Percentiles rank a stretch among this genome's conserved stretches.
phyloP scores from a whole-genome alignment of 106 monocot genomes.

The Amphibolis antarctica region DNA sequence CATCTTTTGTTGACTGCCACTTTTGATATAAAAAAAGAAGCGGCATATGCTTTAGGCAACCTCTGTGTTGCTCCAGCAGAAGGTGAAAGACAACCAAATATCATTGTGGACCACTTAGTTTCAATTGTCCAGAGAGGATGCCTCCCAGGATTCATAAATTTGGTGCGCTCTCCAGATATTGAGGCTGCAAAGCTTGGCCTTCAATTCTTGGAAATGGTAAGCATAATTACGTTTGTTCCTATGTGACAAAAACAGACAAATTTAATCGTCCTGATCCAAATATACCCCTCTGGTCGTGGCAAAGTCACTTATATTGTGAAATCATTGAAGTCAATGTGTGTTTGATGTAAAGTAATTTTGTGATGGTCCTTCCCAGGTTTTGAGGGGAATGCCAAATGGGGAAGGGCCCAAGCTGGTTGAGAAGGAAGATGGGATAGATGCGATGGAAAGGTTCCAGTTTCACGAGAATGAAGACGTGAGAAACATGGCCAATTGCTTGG shows the following conservation, averaged over 20 bases:
- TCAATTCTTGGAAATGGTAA: conserved; percentile 89
- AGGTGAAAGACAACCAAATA: conserved; percentile 23
- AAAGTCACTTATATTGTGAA: too few species aligned
- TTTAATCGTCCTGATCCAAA: too few species aligned
- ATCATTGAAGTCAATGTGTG: too few species aligned
- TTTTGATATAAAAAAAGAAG: conserved; percentile 88
- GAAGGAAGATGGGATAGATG: conserved; percentile 89
- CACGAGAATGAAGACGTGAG: conserved; percentile 91
- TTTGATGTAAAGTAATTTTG: neutral
- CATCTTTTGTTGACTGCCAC: conserved; percentile 51
- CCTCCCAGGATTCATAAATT: conserved; percentile 70
- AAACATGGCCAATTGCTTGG: conserved; percentile 85
- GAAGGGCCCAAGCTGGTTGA: conserved; percentile 92
- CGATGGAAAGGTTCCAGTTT: conserved; percentile 98
- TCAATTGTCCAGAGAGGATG: conserved; percentile 55
- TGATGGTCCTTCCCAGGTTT: conserved; percentile 39
- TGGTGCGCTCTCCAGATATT: conserved; percentile 82
- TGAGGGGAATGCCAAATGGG: conserved; percentile 85
- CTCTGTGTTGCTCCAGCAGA: conserved; percentile 67
- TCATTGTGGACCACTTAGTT: conserved; percentile 61
- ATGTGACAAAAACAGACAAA: neutral
- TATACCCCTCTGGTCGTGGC: too few species aligned
- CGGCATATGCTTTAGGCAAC: conserved; percentile 76
- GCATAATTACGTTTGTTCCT: conserved; percentile 2
- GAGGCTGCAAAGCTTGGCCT: conserved; percentile 83